A percentile compares a stretch with the other conserved stretches of the same genome.
These are phyloP conservation scores for Brettanomyces sp. DNA, from an alignment of 805 yeast genomes.

Conservation along the genomic window DNA sequence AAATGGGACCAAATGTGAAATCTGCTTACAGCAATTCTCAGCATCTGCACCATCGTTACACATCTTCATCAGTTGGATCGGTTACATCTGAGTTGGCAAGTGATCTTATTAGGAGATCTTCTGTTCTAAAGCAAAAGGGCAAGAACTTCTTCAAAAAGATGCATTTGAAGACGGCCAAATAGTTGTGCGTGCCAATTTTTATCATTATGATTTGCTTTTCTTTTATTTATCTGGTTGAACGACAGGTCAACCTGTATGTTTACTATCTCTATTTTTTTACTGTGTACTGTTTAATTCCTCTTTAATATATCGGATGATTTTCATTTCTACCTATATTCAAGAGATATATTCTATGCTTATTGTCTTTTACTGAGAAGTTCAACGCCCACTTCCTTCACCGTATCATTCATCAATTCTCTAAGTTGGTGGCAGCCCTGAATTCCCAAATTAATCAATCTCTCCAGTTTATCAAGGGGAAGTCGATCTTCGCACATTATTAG, in stretches of 20 bases:
- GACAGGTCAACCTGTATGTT: too few relatives aligned
- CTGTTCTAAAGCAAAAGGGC: conserved; percentile 18
- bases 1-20: conserved; percentile 43
- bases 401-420: conserved; percentile 77
- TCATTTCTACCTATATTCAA: not conserved
- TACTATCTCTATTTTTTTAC: too few relatives aligned
- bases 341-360: conserved; percentile 1
- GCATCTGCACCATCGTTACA: conserved; percentile 1
- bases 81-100: conserved; percentile 26
- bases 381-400: conserved; percentile 69
- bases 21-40: conserved; percentile 49
- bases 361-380: conserved; percentile 23
- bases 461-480: conserved; percentile 74
- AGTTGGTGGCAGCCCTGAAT: conserved; percentile 80
- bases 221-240: not conserved
- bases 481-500: conserved; percentile 72
- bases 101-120: conserved; percentile 28
- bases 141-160: conserved; percentile 17
- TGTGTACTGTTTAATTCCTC: too few relatives aligned
- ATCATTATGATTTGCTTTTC: not conserved
- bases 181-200: too few relatives aligned
- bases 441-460: conserved; percentile 68
- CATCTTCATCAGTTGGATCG: not conserved
- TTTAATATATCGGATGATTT: too few relatives aligned
- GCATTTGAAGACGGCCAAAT: conserved; percentile 8